These are phyloP conservation scores for Theileria luwenshuni DNA, from an alignment of 169 alveolate species.

Conservation along the genomic window DNA sequence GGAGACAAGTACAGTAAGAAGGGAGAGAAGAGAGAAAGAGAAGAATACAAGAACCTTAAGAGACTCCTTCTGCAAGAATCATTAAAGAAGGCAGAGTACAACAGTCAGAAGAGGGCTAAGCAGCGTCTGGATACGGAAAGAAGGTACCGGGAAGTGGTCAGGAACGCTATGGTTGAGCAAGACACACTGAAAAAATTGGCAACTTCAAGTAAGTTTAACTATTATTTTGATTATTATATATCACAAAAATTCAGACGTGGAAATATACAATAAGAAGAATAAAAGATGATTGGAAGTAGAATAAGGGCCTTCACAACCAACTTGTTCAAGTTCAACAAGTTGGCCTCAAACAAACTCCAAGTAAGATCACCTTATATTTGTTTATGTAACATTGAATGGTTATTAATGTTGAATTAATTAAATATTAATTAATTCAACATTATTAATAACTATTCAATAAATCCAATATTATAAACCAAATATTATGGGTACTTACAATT, in stretches of 20 bases:
- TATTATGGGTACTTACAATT: too few relatives aligned
- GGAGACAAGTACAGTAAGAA: conserved; percentile 1
- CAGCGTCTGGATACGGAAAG: conserved; percentile 32
- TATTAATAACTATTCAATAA: too few relatives aligned
- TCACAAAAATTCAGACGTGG: not conserved
- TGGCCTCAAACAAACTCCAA: conserved; percentile 50
- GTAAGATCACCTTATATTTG: conserved; percentile 3
- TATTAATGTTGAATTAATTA: too few relatives aligned
- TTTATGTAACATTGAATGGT: too few relatives aligned
- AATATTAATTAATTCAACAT: too few relatives aligned
- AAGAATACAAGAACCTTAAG: conserved; percentile 45
- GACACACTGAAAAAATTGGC: conserved; percentile 52
- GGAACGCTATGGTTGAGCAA: conserved; percentile 63
- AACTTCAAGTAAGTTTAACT: conserved; percentile 20
- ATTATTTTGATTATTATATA: not conserved
- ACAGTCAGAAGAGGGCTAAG: conserved; percentile 32
- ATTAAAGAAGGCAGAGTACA: conserved; percentile 34
- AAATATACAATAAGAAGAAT: conserved; percentile 24
- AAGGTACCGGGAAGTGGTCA: conserved; percentile 46
- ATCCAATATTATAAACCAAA: too few relatives aligned
- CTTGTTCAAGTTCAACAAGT: conserved; percentile 49
- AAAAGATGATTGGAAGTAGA: conserved; percentile 10
- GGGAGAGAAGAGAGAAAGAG: conserved; percentile 33
- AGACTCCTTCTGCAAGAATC: conserved; percentile 31
- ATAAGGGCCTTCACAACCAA: conserved; percentile 21